phyloP scores from a whole-genome alignment of 768 basidiomycete genomes.

The Kwoniella botswanensis region DNA sequence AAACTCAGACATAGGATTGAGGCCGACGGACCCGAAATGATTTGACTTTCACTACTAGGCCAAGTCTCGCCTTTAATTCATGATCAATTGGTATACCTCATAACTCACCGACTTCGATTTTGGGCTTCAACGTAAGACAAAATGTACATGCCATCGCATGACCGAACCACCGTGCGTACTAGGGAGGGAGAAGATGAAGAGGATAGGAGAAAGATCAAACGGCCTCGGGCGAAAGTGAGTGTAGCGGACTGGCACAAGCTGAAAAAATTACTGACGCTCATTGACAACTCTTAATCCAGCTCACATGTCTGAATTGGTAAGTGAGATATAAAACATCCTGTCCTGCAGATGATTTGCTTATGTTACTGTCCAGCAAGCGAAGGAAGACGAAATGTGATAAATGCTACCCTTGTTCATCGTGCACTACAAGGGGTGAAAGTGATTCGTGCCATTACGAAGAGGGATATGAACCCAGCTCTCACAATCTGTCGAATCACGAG shows the following conservation, averaged over 20 bases:
- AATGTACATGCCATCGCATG: neutral
- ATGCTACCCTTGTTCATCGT: slow-evolving; percentile 13
- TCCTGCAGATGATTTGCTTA: neutral
- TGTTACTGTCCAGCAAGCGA: neutral
- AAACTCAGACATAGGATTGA: no score
- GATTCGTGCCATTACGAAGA: slow-evolving; percentile 11
- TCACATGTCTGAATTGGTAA: slow-evolving; percentile 19
- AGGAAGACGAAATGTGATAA: slow-evolving; percentile 22
- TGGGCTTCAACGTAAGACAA: no score
- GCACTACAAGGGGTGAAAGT: slow-evolving; percentile 9
- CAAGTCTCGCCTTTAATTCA: no score
- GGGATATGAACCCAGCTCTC: slow-evolving; percentile 2
- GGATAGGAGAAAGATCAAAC: slow-evolving; percentile 13
- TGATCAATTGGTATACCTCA: no score
- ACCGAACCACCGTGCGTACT: no score
- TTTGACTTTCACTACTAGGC: no score
- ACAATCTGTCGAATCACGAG: neutral
- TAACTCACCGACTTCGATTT: no score
- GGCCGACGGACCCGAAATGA: no score
- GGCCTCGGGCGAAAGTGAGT: slow-evolving; percentile 18
- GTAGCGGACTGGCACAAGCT: neutral
- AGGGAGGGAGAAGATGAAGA: neutral
- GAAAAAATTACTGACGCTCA: no score
- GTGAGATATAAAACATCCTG: neutral
- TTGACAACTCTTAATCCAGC: slow-evolving; percentile 1